phyloP scores from a whole-genome alignment of 306 rosid species.

The Abrus precatorius region DNA sequence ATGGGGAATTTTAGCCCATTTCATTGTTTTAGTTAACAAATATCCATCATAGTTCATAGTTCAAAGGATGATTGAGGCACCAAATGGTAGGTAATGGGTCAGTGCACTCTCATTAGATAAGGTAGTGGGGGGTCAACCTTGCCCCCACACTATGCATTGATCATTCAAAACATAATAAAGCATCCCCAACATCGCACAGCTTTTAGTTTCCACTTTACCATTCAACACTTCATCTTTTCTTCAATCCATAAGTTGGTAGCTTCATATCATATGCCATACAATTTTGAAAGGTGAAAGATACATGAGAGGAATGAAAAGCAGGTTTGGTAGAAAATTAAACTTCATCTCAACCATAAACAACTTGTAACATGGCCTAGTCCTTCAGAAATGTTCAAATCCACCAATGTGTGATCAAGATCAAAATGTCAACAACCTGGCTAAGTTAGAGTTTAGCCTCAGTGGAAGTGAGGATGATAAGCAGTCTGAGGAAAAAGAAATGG shows the following conservation, averaged over 20 bases:
- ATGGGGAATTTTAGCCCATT: slow-evolving; percentile 46
- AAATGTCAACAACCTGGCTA: slow-evolving; percentile 41
- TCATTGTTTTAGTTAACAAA: slow-evolving; percentile 43
- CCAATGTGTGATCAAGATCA: slow-evolving; percentile 50
- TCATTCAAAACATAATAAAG: slow-evolving; percentile 53
- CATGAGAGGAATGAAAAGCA: slow-evolving; percentile 5
- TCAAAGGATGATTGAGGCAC: slow-evolving; percentile 58
- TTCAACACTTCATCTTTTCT: slow-evolving; percentile 50
- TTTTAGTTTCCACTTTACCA: slow-evolving; percentile 61
- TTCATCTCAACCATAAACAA: slow-evolving; percentile 46
- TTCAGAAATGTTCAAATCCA: slow-evolving; percentile 45
- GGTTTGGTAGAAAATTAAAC: slow-evolving; percentile 6
- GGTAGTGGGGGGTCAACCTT: slow-evolving; percentile 43
- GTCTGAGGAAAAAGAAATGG: slow-evolving; percentile 51
- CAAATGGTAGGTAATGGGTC: slow-evolving; percentile 64
- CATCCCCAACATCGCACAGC: slow-evolving; percentile 43
- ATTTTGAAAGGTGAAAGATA: background rate
- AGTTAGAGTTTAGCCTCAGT: slow-evolving; percentile 37
- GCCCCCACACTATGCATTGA: slow-evolving; percentile 57
- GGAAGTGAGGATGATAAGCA: slow-evolving; percentile 53
- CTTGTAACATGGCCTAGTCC: too few species aligned
- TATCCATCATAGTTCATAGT: slow-evolving; percentile 37
- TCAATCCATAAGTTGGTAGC: slow-evolving; percentile 42
- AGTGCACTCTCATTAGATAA: slow-evolving; percentile 41
- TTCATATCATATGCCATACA: slow-evolving; percentile 9